Base-by-base conservation (phyloP, 805 yeast species). In the Hanseniaspora guilliermondii region DNA sequence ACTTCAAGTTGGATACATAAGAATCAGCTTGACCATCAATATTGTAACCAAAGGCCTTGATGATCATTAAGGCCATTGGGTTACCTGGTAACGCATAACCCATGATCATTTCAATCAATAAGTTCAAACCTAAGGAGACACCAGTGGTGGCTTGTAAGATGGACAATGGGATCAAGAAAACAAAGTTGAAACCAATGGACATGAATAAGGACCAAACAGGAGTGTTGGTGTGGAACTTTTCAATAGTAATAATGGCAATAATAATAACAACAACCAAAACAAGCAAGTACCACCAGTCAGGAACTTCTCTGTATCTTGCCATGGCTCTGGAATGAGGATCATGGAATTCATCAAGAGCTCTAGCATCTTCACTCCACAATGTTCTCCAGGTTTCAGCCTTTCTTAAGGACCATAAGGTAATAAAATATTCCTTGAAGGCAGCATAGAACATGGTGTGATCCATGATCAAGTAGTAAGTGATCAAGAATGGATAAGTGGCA, bases 121-220 rank as follows among this genome's bases (percentile, higher is more conserved):
- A 81, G 59, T 78, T 79, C 57, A 80, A 65, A 22, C 83, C 83
- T 58, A 77, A 75, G 16, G 77, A 70, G 42, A 65, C 64, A 32
- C 80, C 80, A 0, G 84, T 78, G 27, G 77, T 77, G 17, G 82
- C 78, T 36, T 77, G 79, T 44, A 80, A 70, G 4, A 81, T 67
- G 14, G 82, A 78, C 49, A 79, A 73, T 4, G 85, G 85, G 38
- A 80, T 68, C 56, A 79, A 71, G 58, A 79, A 79, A 9, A 76
- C 66, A 49, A 76, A 69, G 58, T 77, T 73, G 56, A 80, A 70
- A 17, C 69, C 63, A 17, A 79, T 66, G 1, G 82, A 78, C 61
- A 79, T 69, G 53, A 80, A 76, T 22, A 79, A 69, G 2, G 80
- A 82, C 82, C 82, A 80, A n/a, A 79, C 74, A 2, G 85, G 84